Base-by-base conservation (phyloP, 257 asterid species). In the Prunella vulgaris region DNA sequence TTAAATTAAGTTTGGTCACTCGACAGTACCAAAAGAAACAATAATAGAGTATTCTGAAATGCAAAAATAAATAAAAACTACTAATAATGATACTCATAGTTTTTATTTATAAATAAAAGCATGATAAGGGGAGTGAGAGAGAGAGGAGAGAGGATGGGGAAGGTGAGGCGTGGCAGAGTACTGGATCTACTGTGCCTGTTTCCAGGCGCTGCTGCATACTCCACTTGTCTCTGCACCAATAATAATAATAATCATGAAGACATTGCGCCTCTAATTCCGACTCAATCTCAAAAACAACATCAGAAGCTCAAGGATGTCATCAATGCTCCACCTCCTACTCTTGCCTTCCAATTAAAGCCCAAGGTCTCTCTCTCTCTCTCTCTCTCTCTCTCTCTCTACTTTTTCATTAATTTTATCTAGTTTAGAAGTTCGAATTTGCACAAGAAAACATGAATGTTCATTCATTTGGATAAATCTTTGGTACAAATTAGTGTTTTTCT, bases 331-430 rank as follows among this genome's bases (percentile, higher is more conserved):
- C 59, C 81, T 2, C 73, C 83, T 27, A 78, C 86, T 22, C 82
- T 79, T 61, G 84, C 86, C 62, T 71, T 82, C 57, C 86, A 82
- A n/a, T 67, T 79, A 42, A 76, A 82, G 76, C 86, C 86, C 10
- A 82, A 82, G 86, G 84, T 78, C n/a, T n/a, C n/a, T n/a, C n/a
- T n/a, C n/a, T n/a, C n/a, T n/a, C n/a, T n/a, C n/a, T n/a, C n/a
- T n/a, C n/a, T n/a, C n/a, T n/a, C n/a, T n/a, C n/a, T n/a, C n/a
- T n/a, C n/a, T n/a, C n/a, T n/a, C n/a, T n/a, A n/a, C n/a, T n/a
- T n/a, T n/a, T n/a, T n/a, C n/a, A n/a, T n/a, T n/a, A n/a, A n/a
- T n/a, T n/a, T n/a, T n/a, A n/a, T n/a, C n/a, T n/a, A n/a, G n/a
- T n/a, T n/a, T n/a, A n/a, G n/a, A n/a, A n/a, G n/a, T n/a, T n/a